These are phyloP conservation scores for Coleophoma cylindrospora DNA, from an alignment of 2,329 filamentous ascomycete species.

Conservation along the genomic window DNA sequence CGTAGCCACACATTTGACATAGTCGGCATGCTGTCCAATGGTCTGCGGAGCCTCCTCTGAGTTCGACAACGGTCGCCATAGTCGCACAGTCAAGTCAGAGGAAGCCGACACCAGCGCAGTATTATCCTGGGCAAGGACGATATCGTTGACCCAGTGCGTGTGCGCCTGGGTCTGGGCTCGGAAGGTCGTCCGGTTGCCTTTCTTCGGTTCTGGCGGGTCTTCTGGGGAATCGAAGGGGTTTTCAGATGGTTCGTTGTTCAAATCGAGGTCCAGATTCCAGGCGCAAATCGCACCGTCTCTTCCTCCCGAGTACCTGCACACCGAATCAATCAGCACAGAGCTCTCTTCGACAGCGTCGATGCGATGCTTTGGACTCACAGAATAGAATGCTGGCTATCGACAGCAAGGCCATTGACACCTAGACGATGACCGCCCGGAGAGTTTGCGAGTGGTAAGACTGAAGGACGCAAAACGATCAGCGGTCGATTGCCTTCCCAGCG, in stretches of 20 bases:
- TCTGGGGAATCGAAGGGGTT: constrained; percentile 26
- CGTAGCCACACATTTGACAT: constrained; percentile 89
- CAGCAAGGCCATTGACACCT: constrained; percentile 89
- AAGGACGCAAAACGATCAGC: constrained; percentile 6
- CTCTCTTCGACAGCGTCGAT: too few species aligned
- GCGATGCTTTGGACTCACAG: constrained; percentile 49
- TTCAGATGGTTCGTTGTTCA: constrained; percentile 31
- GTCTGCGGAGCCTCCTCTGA: constrained; percentile 64
- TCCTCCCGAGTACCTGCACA: constrained; percentile 81
- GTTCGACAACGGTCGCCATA: constrained; percentile 71
- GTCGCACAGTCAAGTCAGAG: constrained; percentile 68
- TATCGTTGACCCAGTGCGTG: constrained; percentile 76
- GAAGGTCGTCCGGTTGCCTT: constrained; percentile 48
- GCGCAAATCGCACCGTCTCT: constrained; percentile 94
- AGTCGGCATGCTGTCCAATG: constrained; percentile 91
- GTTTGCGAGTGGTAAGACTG: constrained; percentile 69
- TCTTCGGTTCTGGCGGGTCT: constrained; percentile 28
- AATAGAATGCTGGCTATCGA: constrained; percentile 77
- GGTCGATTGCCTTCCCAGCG: not conserved
- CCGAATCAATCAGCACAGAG: constrained; percentile 16
- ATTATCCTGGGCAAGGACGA: constrained; percentile 61
- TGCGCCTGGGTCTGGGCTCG: constrained; percentile 63
- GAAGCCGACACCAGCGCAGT: constrained; percentile 66
- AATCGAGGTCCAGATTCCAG: constrained; percentile 80
- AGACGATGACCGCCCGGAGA: constrained; percentile 81